These are phyloP conservation scores for Irpex rosettiformis DNA, from an alignment of 1,284 basidiomycete genomes.

Conservation along the genomic window DNA sequence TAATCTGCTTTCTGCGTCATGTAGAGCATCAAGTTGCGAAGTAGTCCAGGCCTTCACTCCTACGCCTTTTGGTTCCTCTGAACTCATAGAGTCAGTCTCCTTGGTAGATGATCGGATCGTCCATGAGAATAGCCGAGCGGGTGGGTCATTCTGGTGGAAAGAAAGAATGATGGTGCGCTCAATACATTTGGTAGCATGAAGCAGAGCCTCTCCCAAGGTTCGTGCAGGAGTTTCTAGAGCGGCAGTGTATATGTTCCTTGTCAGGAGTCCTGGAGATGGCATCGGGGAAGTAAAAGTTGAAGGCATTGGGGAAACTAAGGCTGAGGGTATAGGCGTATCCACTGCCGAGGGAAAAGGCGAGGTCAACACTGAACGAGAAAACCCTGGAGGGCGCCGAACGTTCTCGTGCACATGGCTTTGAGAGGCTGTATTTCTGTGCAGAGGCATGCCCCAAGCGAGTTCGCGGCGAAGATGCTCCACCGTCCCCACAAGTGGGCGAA, in stretches of 20 bases:
- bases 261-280: slow-evolving; percentile 9
- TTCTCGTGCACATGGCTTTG: not conserved
- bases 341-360: not conserved
- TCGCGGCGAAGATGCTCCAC: slow-evolving; percentile 44
- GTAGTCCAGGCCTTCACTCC: slow-evolving; percentile 11
- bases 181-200: slow-evolving; percentile 33
- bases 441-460: slow-evolving; percentile 42
- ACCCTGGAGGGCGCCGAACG: not conserved
- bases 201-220: slow-evolving; percentile 33
- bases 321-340: not conserved
- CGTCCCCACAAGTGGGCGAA: slow-evolving; percentile 43
- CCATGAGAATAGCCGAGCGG: slow-evolving; percentile 5
- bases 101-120: not conserved
- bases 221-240: slow-evolving; percentile 31
- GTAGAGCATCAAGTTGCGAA: slow-evolving; percentile 27
- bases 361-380: not conserved
- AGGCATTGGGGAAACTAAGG: not conserved
- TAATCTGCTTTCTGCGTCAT: slow-evolving; percentile 28
- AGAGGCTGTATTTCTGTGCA: slow-evolving; percentile 18
- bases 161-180: slow-evolving; percentile 33
- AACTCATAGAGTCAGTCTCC: not conserved
- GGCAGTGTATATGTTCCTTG: slow-evolving; percentile 20
- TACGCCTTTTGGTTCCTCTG: not conserved
- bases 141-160: slow-evolving; percentile 26
- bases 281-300: not conserved